Evolutionary conservation across 345 rosid genomes (phyloP), one percentile per base, ranked within the genome.

Genomic region (Noccaea caerulescens): DNA sequence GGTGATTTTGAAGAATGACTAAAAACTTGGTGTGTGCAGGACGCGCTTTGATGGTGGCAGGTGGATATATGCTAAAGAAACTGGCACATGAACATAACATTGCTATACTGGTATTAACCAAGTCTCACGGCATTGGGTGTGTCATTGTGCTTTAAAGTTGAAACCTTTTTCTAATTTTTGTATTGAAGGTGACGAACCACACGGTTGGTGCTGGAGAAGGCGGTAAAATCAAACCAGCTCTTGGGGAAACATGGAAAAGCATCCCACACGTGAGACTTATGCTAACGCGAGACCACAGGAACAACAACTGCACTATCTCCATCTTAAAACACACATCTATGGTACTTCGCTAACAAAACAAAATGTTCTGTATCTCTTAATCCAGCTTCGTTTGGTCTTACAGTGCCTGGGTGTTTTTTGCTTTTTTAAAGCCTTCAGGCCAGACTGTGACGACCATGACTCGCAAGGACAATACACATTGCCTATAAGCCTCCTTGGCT

Each of bases 231-330:
- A 92, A 89, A 81, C 96, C 96, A 25, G 96, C 98, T 70, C 92
- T 89, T 32, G 98, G 98, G 45, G 92, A 89, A 84, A 82, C 82
- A 67, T 91, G 98, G 98, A 89, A 89, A 82, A 83, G 81, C 77
- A 78, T 92, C 54, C 90, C 98, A 25, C 93, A 92, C 58, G 82
- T 77, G 72, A 86, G 97, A 82, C 87, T 92, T 54, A 70, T 82
- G 70, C 77, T 89, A 27, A 82, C 84, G 16, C 81, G 75, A 12
- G 82, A 83, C 56, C 76, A 37, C 32, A 79, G 66, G 38, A 87
- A 74, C 75, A 75, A 45, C 55, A 50, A 58, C 55, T 68, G 71
- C 80, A 77, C 79, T 5, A 37, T 85, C 60, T 76, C 83, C 52
- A 54, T 87, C 68, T 80, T 87, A 55, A 92, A 86, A 76, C 96